phyloP scores from a whole-genome alignment of 176 grass and related monocot species.

The barley (Hordeum vulgare) region DNA sequence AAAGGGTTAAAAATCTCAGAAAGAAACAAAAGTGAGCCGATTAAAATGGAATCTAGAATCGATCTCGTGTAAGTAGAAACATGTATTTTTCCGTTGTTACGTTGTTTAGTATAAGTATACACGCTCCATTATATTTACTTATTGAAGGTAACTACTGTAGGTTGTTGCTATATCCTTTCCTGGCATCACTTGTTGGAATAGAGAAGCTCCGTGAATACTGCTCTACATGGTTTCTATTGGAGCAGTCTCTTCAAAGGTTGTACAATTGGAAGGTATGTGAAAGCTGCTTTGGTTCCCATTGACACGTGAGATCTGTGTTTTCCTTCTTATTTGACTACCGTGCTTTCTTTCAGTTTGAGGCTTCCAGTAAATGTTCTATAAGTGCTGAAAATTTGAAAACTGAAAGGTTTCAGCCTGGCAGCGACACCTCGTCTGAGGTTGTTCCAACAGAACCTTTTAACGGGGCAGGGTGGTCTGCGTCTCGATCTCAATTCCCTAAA shows the following conservation, averaged over 20 bases:
- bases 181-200: conserved; percentile 79
- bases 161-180: conserved; percentile 76
- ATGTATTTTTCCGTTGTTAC: background rate
- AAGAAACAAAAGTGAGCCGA: conserved; percentile 32
- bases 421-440: conserved; percentile 34
- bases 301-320: background rate
- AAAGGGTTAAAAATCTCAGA: conserved; percentile 46
- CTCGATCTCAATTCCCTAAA: conserved; percentile 66
- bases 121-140: conserved; percentile 8
- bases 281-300: background rate
- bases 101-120: background rate
- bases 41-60: conserved; percentile 63
- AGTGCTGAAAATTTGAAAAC: conserved; percentile 40
- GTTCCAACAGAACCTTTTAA: conserved; percentile 60
- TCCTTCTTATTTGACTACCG: conserved; percentile 8
- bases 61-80: conserved; percentile 73
- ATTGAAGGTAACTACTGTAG: conserved; percentile 35
- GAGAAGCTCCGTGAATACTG: conserved; percentile 79
- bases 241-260: conserved; percentile 71
- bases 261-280: conserved; percentile 86
- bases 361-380: conserved; percentile 44
- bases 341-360: conserved; percentile 56
- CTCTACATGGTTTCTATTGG: conserved; percentile 92
- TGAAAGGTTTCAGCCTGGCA: conserved; percentile 44
- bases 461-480: conserved; percentile 56